Conservation (phyloP, 768 basidiomycete genomes). For the Amanita phalloides region DNA sequence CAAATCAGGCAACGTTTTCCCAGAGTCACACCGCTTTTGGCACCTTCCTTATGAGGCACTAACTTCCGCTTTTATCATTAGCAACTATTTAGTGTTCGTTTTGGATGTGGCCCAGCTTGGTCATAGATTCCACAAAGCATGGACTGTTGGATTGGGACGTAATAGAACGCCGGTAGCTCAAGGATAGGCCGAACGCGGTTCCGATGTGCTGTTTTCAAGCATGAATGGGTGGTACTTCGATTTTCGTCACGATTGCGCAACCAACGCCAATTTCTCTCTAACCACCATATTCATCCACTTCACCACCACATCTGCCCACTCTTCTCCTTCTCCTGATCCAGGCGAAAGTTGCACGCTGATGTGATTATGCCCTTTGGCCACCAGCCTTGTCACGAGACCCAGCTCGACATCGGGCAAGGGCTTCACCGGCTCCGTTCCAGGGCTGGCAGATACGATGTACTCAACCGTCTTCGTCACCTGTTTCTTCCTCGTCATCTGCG, state of each 20-base stretch:
- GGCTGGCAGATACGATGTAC: not conserved
- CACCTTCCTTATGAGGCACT: too few species aligned
- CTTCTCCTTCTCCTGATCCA: slow-evolving; percentile 46
- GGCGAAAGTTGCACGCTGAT: slow-evolving; percentile 43
- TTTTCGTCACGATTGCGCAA: not conserved
- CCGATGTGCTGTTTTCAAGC: too few species aligned
- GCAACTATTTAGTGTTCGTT: too few species aligned
- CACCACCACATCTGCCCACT: slow-evolving; percentile 44
- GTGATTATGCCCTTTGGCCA: slow-evolving; percentile 51
- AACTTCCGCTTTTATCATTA: too few species aligned
- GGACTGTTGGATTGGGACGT: too few species aligned
- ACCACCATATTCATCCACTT: slow-evolving; percentile 21
- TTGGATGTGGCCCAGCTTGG: too few species aligned
- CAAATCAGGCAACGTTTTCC: not conserved
- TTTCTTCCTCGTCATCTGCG: slow-evolving; percentile 20
- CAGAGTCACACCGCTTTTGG: too few species aligned
- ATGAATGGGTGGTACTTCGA: too few species aligned
- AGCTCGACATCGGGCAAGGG: not conserved
- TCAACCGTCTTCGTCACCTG: not conserved
- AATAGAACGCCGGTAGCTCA: too few species aligned
- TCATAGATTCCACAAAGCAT: too few species aligned
- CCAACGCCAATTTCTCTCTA: not conserved
- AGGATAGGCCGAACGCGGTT: too few species aligned
- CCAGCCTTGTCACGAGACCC: slow-evolving; percentile 18
- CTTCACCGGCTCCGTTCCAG: not conserved